Evolutionary conservation across 2,329 filamentous ascomycete genomes (phyloP).

Genomic region (Trichoderma semiorbis): DNA sequence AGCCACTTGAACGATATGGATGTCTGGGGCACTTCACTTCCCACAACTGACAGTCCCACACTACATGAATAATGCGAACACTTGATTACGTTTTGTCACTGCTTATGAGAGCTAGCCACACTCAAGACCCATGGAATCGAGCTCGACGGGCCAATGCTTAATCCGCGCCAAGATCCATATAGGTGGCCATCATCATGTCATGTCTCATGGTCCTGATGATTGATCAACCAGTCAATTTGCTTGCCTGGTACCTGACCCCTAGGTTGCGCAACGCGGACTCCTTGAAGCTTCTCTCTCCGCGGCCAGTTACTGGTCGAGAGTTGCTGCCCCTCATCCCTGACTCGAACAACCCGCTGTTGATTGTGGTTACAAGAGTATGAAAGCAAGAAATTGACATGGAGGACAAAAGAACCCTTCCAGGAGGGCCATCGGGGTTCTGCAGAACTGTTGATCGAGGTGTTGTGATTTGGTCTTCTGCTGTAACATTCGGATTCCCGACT

Average conservation of each 20-base stretch:
- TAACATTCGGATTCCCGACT: background rate
- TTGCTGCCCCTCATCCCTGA: background rate
- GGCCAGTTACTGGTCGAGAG: constrained; percentile 2
- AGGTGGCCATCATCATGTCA: background rate
- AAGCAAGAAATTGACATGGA: background rate
- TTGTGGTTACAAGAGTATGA: background rate
- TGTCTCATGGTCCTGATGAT: background rate
- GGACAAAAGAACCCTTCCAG: background rate
- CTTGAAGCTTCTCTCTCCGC: background rate
- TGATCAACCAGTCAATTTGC: constrained; percentile 6
- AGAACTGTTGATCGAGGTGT: background rate
- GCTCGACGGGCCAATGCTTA: background rate
- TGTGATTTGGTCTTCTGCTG: background rate
- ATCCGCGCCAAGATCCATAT: background rate
- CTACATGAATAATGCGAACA: background rate
- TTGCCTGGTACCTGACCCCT: background rate
- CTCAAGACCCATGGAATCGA: background rate
- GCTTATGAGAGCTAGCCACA: background rate
- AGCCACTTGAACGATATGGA: background rate
- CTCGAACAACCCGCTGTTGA: background rate
- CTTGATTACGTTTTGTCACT: background rate
- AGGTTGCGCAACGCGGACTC: background rate
- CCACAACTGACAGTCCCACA: background rate
- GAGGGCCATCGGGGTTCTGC: background rate
- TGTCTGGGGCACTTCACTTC: background rate